Base-by-base conservation (phyloP, 108 stramenopile species). In the Halocafeteria seosinensis region DNA sequence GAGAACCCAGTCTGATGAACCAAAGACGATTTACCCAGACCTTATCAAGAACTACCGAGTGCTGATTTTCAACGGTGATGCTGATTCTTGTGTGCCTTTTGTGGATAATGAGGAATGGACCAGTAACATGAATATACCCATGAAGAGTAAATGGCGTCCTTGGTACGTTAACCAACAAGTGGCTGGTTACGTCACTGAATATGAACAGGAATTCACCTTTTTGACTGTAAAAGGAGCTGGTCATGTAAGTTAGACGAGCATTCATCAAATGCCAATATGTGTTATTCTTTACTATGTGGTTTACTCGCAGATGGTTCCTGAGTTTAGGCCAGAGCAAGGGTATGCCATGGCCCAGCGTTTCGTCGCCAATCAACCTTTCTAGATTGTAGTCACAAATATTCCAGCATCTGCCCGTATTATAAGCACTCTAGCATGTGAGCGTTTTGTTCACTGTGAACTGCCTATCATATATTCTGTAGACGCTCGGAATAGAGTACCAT, bases 151-250 rank as follows among this genome's bases (percentile, higher is more conserved):
- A 35, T 59, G 28, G 27, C 57, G 28, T n/a, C 57, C 57, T 2
- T 59, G 57, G 57, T 5, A 55, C 53, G 11, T 31, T 5, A 55
- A 11, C 9, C 9, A 9, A 8, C 57, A 26, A 21, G 57, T 84
- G 76, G 83, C 80, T 29, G 83, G 83, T 0, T 84, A 81, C 60
- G 83, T 83, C 32, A 79, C 78, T 6, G 66, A 74, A 9, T 84
- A 86, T 71, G 78, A 81, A 50, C 78, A 81, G 0, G 27, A 51
- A 27, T 79, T 86, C 63, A 78, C 79, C 50, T 84, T 78, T 71
- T 29, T 86, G 12, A 86, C 83, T 32, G 81, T 84, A 64, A 74
- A 80, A 13, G 85, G 81, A 28, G 80, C 83, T 1, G 85, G 85
- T 8, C 76, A 76, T n/a, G n/a, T n/a, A n/a, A n/a, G n/a, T n/a